Base-by-base conservation (phyloP, 331 rosid species). In the Rhamnella rubrinervis region DNA sequence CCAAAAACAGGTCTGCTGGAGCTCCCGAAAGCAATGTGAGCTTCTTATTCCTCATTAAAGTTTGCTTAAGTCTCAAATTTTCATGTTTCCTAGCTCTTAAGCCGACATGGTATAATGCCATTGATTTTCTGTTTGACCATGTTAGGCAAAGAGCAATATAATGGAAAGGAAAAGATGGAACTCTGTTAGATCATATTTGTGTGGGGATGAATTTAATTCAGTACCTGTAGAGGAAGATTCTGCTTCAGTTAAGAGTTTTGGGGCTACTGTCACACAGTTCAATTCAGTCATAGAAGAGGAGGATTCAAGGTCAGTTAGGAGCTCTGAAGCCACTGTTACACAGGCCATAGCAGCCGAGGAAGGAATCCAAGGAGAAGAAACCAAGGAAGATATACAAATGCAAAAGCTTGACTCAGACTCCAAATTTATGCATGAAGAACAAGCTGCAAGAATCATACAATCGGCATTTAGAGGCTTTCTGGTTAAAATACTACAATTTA, bases 161-260 rank as follows among this genome's bases (percentile, higher is more conserved):
- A 79, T 56, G 51, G 96, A 88, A 70, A 83, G 81, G 82, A 83
- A 76, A 80, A 84, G 88, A 78, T 90, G 97, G 98, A 70, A 80
- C 61, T 82, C 90, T 14, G 93, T 88, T 46, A 93, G 87, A 71
- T 82, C 96, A 66, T 93, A 93, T 72, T 77, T 93, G 18, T 93
- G 98, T 63, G 97, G 98, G 4, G 89, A 90, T 61, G 97, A 93
- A 64, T 77, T 83, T 78, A 86, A 83, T 72, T 93, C 96, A 63
- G 88, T 88, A 8, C 72, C 76, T 58, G 93, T 85, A 10, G 90
- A 86, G 75, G 82, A 88, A 62, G 97, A 90, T 75, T 87, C 97
- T 11, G 91, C 76, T 44, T 92, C 93, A 35, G 55, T 83, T 64
- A 81, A 75, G 79, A 84, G 91, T 76, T 87, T 83, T 17, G 89